Conservation (phyloP, 345 rosid species). For the Gossypium raimondii region DNA sequence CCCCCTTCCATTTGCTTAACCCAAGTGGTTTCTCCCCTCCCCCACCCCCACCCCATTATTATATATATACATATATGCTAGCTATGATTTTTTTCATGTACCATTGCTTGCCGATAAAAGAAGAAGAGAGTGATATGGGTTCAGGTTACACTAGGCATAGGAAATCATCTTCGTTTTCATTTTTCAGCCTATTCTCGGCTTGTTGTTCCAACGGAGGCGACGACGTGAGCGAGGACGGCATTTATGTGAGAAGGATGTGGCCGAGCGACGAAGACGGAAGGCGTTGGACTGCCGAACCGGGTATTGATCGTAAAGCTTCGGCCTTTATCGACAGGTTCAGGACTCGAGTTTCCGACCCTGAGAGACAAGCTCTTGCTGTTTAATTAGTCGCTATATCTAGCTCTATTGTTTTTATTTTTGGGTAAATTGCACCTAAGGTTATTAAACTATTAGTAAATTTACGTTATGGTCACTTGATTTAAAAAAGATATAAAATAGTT, state of each 20-base stretch:
- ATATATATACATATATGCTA: background rate
- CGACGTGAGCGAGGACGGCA: constrained; percentile 52
- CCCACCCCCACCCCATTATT: background rate
- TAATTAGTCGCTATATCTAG: constrained; percentile 4
- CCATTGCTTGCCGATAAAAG: background rate
- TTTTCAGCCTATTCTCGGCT: constrained; percentile 46
- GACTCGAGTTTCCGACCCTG: constrained; percentile 47
- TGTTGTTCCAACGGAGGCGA: constrained; percentile 53
- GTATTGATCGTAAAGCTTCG: constrained; percentile 66
- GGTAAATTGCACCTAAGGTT: too few relatives aligned
- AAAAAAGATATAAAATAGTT: too few relatives aligned
- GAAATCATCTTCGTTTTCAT: constrained; percentile 36
- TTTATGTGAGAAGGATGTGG: constrained; percentile 38
- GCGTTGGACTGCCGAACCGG: constrained; percentile 75
- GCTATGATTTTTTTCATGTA: background rate
- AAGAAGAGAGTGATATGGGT: constrained; percentile 10
- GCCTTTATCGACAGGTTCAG: constrained; percentile 63
- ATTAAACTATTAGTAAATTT: too few relatives aligned
- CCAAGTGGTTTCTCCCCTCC: background rate
- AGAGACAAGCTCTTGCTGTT: constrained; percentile 31
- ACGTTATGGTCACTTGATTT: too few relatives aligned
- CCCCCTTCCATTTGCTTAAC: constrained; percentile 3
- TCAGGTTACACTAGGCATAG: constrained; percentile 33
- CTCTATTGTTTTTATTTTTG: background rate
- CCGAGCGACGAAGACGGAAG: constrained; percentile 69